A percentile compares a stretch with the other conserved stretches of the same genome.
These are phyloP conservation scores for Nepenthes mirabilis DNA, from an alignment of 148 eudicot genomes.

Conservation along the genomic window DNA sequence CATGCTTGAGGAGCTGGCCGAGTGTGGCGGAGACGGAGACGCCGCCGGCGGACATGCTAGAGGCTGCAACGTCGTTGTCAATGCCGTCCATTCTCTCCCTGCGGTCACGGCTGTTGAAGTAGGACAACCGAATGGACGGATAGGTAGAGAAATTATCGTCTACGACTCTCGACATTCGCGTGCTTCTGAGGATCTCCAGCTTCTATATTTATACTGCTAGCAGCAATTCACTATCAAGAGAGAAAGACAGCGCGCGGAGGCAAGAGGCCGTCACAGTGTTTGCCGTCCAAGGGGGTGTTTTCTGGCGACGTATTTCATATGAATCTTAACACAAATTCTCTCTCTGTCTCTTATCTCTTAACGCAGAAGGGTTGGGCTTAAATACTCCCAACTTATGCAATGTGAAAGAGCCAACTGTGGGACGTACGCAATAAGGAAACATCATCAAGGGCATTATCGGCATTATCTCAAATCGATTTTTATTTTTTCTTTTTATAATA, in stretches of 20 bases:
- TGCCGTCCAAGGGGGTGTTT: background rate
- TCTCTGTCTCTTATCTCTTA: background rate
- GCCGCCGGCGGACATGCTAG: constrained; percentile 2
- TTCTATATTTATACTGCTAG: background rate
- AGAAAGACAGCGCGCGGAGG: background rate
- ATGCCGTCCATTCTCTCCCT: constrained; percentile 10
- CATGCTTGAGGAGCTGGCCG: constrained; percentile 53
- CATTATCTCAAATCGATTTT: no score
- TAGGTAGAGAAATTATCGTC: constrained; percentile 16
- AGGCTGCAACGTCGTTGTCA: background rate
- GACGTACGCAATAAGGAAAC: no score
- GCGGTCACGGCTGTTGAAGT: constrained; percentile 3
- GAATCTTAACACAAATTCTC: background rate
- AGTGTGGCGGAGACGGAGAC: constrained; percentile 45
- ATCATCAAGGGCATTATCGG: no score
- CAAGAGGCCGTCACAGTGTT: no score
- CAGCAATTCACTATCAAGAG: background rate
- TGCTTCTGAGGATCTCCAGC: constrained; percentile 12
- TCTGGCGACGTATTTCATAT: no score
- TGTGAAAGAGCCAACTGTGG: no score
- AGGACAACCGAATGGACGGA: constrained; percentile 8
- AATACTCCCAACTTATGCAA: no score
- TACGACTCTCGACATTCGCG: constrained; percentile 26
- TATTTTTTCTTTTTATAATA: no score
- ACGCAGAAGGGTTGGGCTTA: background rate